Evolutionary conservation across 2,329 filamentous ascomycete species (phyloP).

Genomic region (Phialophora tarda): DNA sequence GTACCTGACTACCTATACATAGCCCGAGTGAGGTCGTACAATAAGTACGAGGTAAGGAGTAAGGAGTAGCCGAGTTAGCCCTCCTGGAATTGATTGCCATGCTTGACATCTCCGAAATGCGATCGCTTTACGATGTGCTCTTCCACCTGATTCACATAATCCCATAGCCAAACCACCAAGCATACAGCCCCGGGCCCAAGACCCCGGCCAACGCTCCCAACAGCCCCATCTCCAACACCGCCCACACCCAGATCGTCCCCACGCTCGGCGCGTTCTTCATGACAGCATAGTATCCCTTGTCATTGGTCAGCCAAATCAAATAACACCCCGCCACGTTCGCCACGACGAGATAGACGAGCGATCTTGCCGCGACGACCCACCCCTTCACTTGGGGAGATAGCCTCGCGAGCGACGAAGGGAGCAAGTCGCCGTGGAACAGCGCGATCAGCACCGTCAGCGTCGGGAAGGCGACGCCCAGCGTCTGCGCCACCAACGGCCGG

Average conservation of each 20-base stretch:
- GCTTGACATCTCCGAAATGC: too few species aligned
- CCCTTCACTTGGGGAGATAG: slow-evolving; percentile 13
- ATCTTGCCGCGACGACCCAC: slow-evolving; percentile 35
- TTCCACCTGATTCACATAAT: slow-evolving; percentile 45
- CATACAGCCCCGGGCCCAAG: slow-evolving; percentile 57
- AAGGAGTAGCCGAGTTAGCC: too few species aligned
- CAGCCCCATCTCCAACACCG: slow-evolving; percentile 82
- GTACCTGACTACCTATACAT: not conserved
- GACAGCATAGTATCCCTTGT: slow-evolving; percentile 78
- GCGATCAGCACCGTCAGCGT: slow-evolving; percentile 52
- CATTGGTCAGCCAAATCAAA: slow-evolving; percentile 80
- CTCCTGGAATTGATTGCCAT: too few species aligned
- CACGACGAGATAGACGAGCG: slow-evolving; percentile 66
- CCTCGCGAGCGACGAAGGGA: slow-evolving; percentile 41
- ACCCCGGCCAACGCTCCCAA: slow-evolving; percentile 66
- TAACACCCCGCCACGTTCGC: slow-evolving; percentile 73
- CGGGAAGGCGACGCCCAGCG: slow-evolving; percentile 49
- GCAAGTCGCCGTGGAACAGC: slow-evolving; percentile 52
- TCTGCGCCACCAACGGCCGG: slow-evolving; percentile 42
- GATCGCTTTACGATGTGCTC: not conserved
- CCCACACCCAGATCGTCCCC: slow-evolving; percentile 92
- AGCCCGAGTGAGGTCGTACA: too few species aligned
- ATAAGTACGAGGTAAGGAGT: too few species aligned
- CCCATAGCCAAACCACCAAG: slow-evolving; percentile 61
- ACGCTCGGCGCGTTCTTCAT: slow-evolving; percentile 92